phyloP scores from a whole-genome alignment of 345 rosid species.

The Ceriops decandra region DNA sequence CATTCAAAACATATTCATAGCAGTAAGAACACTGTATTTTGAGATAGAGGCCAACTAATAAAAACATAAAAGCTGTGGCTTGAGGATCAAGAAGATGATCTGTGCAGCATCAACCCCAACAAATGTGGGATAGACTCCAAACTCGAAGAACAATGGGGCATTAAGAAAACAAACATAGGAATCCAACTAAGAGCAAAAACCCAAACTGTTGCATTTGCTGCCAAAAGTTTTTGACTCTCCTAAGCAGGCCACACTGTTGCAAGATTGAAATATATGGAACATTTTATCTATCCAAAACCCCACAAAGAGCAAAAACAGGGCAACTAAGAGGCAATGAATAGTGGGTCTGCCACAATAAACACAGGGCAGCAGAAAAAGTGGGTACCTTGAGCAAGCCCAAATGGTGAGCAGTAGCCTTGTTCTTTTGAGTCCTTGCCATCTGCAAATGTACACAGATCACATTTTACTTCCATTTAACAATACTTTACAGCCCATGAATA shows the following conservation, averaged over 20 bases:
- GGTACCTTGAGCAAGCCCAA: slow-evolving; percentile 88
- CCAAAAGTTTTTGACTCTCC: background rate
- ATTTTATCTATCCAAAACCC: background rate
- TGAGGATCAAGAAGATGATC: too few species aligned
- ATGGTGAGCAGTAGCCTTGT: slow-evolving; percentile 98
- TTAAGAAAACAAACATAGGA: too few species aligned
- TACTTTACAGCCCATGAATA: background rate
- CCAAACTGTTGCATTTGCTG: background rate
- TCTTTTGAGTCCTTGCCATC: slow-evolving; percentile 99
- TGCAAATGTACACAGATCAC: slow-evolving; percentile 18
- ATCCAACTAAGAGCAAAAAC: too few species aligned
- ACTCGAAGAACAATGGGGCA: too few species aligned
- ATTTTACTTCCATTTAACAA: background rate
- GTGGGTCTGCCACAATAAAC: background rate
- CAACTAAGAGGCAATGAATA: background rate
- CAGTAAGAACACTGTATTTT: too few species aligned
- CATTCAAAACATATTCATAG: too few species aligned
- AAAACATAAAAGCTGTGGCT: too few species aligned
- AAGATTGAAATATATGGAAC: too few species aligned
- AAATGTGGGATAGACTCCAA: too few species aligned
- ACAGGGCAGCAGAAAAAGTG: background rate
- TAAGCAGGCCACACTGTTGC: background rate
- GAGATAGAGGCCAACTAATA: too few species aligned
- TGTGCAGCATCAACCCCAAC: too few species aligned
- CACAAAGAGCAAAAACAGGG: background rate